Percentiles rank a stretch among this genome's conserved stretches.
These are phyloP conservation scores for Blastobotrys capitulatus DNA, from an alignment of 1,139 yeast species.

Conservation along the genomic window DNA sequence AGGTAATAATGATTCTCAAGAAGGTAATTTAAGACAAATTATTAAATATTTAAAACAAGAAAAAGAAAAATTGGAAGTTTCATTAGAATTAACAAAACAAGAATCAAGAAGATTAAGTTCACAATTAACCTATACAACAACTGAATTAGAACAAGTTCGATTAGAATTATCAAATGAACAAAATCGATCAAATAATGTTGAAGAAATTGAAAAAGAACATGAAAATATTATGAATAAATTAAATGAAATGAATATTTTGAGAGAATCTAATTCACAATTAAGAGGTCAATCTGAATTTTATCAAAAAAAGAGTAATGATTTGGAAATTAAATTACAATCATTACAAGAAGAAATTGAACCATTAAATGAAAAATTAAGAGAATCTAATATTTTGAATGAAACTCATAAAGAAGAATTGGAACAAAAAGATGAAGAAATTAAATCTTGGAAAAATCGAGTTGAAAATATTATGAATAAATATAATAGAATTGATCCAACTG, in stretches of 20 bases:
- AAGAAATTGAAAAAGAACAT: constrained; percentile 44
- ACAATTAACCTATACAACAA: constrained; percentile 29
- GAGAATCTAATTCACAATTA: constrained; percentile 68
- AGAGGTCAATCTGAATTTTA: constrained; percentile 46
- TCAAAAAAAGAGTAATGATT: constrained; percentile 29
- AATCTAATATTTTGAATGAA: constrained; percentile 37
- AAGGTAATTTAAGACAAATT: constrained; percentile 48
- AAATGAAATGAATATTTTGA: constrained; percentile 60
- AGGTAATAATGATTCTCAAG: constrained; percentile 12
- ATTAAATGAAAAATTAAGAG: constrained; percentile 33
- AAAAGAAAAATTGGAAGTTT: constrained; percentile 65
- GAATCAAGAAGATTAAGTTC: constrained; percentile 46
- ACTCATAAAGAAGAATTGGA: constrained; percentile 40
- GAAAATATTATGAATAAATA: constrained; percentile 45
- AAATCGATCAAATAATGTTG: constrained; percentile 40
- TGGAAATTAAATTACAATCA: constrained; percentile 35
- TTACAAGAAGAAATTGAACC: constrained; percentile 34
- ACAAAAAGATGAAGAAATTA: constrained; percentile 40
- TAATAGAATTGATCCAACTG: constrained; percentile 46
- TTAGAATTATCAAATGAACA: constrained; percentile 30
- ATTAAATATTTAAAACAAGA: constrained; percentile 65
- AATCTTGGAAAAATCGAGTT: constrained; percentile 49
- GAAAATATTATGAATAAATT: constrained; percentile 54
- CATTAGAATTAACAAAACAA: constrained; percentile 44
- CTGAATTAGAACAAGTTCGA: constrained; percentile 32